Conservation (phyloP, 2,329 filamentous ascomycete species). For the Dactylellina haptotyla region DNA sequence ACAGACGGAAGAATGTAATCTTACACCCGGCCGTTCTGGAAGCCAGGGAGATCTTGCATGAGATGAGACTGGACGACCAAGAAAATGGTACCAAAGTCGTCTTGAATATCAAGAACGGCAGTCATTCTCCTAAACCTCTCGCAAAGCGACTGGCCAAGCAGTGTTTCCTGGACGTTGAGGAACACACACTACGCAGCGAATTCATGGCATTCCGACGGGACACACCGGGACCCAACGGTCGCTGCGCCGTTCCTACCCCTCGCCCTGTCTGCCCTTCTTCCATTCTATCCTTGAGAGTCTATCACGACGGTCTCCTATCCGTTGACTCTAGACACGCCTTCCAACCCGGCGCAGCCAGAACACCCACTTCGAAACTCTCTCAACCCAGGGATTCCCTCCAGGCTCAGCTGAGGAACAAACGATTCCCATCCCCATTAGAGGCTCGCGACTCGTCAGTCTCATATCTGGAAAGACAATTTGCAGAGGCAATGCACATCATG, state of each 20-base stretch:
- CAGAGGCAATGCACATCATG: slow-evolving; percentile 53
- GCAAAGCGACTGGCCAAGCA: slow-evolving; percentile 32
- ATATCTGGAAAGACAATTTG: slow-evolving; percentile 46
- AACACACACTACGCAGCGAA: slow-evolving; percentile 48
- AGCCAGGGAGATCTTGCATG: slow-evolving; percentile 43
- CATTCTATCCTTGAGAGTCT: slow-evolving; percentile 37
- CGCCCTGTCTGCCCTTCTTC: slow-evolving; percentile 39
- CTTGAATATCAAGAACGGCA: slow-evolving; percentile 11
- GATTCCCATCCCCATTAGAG: slow-evolving; percentile 35
- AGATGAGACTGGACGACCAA: slow-evolving; percentile 38
- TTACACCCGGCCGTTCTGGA: slow-evolving; percentile 39
- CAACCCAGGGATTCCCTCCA: slow-evolving; percentile 36
- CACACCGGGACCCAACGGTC: slow-evolving; percentile 48
- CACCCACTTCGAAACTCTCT: slow-evolving; percentile 21
- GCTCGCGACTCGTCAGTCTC: slow-evolving; percentile 32
- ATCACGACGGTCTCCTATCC: slow-evolving; percentile 47
- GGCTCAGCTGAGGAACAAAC: slow-evolving; percentile 35
- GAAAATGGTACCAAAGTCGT: slow-evolving; percentile 23
- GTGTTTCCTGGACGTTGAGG: slow-evolving; percentile 42
- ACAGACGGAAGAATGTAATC: slow-evolving; percentile 39
- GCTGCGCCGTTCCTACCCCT: slow-evolving; percentile 24
- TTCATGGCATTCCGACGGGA: slow-evolving; percentile 53
- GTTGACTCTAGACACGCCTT: slow-evolving; percentile 52
- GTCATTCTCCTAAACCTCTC: slow-evolving; percentile 39
- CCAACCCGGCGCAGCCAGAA: slow-evolving; percentile 29